phyloP scores from a whole-genome alignment of 2,329 filamentous ascomycete genomes.

The Teratosphaeria zuluensis region DNA sequence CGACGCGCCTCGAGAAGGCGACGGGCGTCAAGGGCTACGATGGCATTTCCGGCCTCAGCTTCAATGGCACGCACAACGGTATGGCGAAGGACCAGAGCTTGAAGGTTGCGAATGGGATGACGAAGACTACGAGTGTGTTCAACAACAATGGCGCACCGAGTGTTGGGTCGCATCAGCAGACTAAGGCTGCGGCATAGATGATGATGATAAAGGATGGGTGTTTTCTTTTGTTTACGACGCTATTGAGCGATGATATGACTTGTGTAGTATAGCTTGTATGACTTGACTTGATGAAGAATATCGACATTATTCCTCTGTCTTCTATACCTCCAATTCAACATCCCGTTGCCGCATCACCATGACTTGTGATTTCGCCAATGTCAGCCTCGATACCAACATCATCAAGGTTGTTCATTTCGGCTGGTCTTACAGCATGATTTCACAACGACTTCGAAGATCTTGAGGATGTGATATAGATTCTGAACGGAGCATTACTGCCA shows the following conservation, averaged over 20 bases:
- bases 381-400: no score
- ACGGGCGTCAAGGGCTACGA: constrained; percentile 52
- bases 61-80: constrained; percentile 54
- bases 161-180: constrained; percentile 29
- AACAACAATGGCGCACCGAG: constrained; percentile 42
- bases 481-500: no score
- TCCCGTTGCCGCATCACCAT: no score
- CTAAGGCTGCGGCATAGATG: neutral
- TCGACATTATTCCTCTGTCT: no score
- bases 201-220: neutral
- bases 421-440: no score
- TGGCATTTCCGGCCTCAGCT: constrained; percentile 45
- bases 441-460: no score
- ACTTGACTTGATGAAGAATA: neutral
- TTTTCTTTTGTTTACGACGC: neutral
- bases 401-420: no score
- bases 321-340: no score
- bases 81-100: constrained; percentile 43
- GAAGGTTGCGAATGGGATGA: constrained; percentile 43
- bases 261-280: neutral
- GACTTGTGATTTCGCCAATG: no score
- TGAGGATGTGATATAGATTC: no score
- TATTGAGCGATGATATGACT: neutral
- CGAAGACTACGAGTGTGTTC: constrained; percentile 11
- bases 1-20: constrained; percentile 50